A percentile compares a stretch with the other conserved stretches of the same genome.
phyloP scores from a whole-genome alignment of 805 yeast genomes.

The Pachysolen tannophilus region DNA sequence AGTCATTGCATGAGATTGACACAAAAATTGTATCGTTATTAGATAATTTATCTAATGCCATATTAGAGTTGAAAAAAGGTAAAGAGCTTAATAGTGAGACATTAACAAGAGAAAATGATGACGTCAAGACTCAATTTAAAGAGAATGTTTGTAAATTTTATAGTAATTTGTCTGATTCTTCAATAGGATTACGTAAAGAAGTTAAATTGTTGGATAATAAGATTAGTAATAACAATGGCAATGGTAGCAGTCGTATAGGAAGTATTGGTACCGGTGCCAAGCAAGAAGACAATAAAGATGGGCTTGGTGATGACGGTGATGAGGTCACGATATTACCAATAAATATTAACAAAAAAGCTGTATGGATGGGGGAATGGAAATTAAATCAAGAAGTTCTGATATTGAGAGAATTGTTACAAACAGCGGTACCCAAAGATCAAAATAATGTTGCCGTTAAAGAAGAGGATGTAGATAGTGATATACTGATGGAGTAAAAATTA shows the following conservation, averaged over 20 bases:
- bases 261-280: conserved; percentile 12
- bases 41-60: conserved; percentile 38
- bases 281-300: no score
- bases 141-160: conserved; percentile 41
- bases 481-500: not conserved
- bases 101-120: conserved; percentile 15
- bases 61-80: conserved; percentile 31
- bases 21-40: conserved; percentile 40
- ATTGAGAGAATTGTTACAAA: conserved; percentile 20
- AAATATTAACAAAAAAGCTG: conserved; percentile 61
- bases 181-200: conserved; percentile 57
- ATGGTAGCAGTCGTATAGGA: no score
- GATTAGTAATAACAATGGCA: conserved; percentile 40
- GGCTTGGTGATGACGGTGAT: conserved; percentile 8
- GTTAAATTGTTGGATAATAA: conserved; percentile 56
- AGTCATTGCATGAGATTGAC: conserved; percentile 45
- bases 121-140: conserved; percentile 32
- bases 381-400: conserved; percentile 37
- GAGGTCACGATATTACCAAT: conserved; percentile 58
- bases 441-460: not conserved
- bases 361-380: conserved; percentile 55
- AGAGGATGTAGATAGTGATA: not conserved
- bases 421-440: not conserved
- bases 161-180: conserved; percentile 45
- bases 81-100: conserved; percentile 15